A percentile compares a stretch with the other conserved stretches of the same genome.
Conservation (phyloP, 208 protist species). For the Acanthamoeba triangularis region DNA sequence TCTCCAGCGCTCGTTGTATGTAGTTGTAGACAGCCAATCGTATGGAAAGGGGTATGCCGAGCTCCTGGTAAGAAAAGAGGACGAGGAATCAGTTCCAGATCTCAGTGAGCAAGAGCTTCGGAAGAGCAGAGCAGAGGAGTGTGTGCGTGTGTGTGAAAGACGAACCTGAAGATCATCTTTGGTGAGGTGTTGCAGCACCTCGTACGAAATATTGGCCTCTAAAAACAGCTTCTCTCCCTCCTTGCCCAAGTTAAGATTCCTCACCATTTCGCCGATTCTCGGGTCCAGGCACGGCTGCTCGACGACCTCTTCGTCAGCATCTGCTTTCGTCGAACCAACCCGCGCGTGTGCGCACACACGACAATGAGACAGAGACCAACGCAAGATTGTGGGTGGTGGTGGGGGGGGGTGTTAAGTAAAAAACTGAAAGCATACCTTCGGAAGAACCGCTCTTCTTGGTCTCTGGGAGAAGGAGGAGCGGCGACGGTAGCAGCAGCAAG, state of each 20-base stretch:
- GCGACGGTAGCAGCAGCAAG: neutral
- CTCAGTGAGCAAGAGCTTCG: neutral
- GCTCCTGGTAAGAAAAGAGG: neutral
- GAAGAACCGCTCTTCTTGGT: neutral
- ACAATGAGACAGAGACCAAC: too few species aligned
- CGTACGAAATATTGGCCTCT: conserved; percentile 10
- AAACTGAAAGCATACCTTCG: neutral
- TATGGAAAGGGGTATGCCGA: conserved; percentile 26
- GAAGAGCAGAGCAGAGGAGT: neutral
- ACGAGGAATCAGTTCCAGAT: too few species aligned
- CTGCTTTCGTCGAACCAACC: too few species aligned
- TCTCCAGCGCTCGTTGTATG: neutral
- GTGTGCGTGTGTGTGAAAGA: neutral
- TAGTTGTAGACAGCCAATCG: conserved; percentile 57
- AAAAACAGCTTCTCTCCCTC: conserved; percentile 15
- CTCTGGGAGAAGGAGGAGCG: neutral
- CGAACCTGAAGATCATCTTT: conserved; percentile 52
- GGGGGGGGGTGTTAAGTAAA: neutral
- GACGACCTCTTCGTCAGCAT: neutral
- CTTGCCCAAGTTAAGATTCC: neutral
- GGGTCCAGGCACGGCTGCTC: neutral
- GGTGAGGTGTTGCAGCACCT: conserved; percentile 30
- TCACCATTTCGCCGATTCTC: conserved; percentile 7
- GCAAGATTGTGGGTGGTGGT: too few species aligned
- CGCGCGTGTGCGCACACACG: too few species aligned